Evolutionary conservation across 306 rosid species (phyloP).

Genomic region (Fragaria iinumae): DNA sequence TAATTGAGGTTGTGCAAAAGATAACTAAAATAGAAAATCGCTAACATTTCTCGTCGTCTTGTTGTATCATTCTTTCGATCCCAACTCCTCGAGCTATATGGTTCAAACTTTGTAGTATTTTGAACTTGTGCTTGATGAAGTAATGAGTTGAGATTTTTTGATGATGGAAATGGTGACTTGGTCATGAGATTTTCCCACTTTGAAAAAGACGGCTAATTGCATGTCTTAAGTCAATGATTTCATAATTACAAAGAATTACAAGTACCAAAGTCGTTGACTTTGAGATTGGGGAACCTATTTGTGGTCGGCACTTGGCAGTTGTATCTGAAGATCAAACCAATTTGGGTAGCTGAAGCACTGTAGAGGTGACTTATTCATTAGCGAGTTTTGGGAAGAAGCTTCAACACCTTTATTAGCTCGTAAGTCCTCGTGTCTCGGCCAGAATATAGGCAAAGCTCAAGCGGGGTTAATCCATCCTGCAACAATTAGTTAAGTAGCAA

Average conservation of each 20-base stretch:
- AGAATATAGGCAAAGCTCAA: slow-evolving; percentile 74
- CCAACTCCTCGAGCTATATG: no score
- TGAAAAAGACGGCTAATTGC: no score
- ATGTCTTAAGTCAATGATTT: neutral
- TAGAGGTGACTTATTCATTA: neutral
- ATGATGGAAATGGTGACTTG: no score
- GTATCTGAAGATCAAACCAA: neutral
- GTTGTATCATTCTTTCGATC: no score
- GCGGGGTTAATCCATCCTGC: slow-evolving; percentile 86
- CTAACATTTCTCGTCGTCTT: no score
- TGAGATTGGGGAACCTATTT: neutral
- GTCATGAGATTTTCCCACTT: no score
- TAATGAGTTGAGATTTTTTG: no score
- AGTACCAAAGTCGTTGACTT: neutral
- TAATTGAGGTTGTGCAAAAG: no score
- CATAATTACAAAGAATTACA: slow-evolving; percentile 13
- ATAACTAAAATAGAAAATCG: no score
- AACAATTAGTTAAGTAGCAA: slow-evolving; percentile 18
- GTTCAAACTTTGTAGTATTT: no score
- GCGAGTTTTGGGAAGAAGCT: slow-evolving; percentile 47
- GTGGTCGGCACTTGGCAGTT: neutral
- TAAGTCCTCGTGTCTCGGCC: slow-evolving; percentile 65
- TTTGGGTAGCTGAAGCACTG: slow-evolving; percentile 5
- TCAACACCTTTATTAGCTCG: slow-evolving; percentile 78
- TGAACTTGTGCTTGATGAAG: no score